A percentile compares a stretch with the other conserved stretches of the same genome.
Conservation (phyloP, 495 filamentous ascomycete genomes). For the Podospora fimiseda region DNA sequence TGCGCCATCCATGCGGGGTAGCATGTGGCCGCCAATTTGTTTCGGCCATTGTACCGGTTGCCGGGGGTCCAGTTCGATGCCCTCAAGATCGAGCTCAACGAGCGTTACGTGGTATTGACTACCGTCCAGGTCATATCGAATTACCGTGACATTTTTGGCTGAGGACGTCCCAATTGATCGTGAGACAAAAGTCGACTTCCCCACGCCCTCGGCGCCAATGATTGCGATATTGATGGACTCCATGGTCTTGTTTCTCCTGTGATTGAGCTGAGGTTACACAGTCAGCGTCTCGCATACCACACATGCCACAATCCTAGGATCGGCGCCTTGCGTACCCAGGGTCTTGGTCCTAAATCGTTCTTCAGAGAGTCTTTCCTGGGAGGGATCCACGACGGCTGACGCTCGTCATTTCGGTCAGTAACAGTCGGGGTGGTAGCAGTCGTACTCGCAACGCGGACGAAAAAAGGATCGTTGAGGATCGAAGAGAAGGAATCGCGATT, state of each 20-base stretch:
- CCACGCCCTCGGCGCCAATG: slow-evolving; percentile 71
- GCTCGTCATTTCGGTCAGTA: slow-evolving; percentile 29
- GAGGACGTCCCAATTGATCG: slow-evolving; percentile 65
- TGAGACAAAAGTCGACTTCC: slow-evolving; percentile 87
- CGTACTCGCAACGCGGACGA: slow-evolving; percentile 20
- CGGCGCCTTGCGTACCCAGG: slow-evolving; percentile 27
- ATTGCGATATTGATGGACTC: slow-evolving; percentile 78
- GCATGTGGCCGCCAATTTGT: slow-evolving; percentile 55
- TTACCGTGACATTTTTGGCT: slow-evolving; percentile 47
- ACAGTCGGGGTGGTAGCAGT: slow-evolving; percentile 3
- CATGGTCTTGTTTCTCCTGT: slow-evolving; percentile 37
- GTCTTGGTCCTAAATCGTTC: slow-evolving; percentile 21
- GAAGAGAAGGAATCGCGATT: slow-evolving; percentile 38
- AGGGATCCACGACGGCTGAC: slow-evolving; percentile 32
- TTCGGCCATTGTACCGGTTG: slow-evolving; percentile 75
- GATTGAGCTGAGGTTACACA: slow-evolving; percentile 18
- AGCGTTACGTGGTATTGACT: slow-evolving; percentile 70
- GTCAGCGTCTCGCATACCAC: slow-evolving; percentile 15
- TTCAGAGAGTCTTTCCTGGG: slow-evolving; percentile 37
- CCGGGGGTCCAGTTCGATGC: slow-evolving; percentile 59
- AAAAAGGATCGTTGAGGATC: slow-evolving; percentile 43
- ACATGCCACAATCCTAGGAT: not conserved
- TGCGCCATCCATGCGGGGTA: slow-evolving; percentile 74
- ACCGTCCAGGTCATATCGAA: slow-evolving; percentile 73
- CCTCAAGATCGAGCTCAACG: slow-evolving; percentile 66